Evolutionary conservation across 441 rosid genomes (phyloP).

Genomic region (Aquilaria agallochum): DNA sequence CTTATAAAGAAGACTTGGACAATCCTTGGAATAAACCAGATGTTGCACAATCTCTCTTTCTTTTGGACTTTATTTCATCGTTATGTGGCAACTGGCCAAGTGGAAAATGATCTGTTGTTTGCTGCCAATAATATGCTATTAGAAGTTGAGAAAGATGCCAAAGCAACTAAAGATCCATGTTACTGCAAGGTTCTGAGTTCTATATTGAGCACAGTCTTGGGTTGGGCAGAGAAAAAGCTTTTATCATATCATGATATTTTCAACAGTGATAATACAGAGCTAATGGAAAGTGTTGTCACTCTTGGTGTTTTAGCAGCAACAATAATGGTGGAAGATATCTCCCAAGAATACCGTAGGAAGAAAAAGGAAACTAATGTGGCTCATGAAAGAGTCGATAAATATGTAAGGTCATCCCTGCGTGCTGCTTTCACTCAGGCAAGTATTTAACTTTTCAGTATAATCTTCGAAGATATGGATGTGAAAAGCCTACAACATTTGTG

Average conservation of each 20-base stretch:
- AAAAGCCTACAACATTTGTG: not conserved
- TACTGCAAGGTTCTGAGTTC: conserved; percentile 39
- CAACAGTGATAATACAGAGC: conserved; percentile 48
- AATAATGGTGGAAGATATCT: conserved; percentile 39
- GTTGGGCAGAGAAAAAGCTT: conserved; percentile 65
- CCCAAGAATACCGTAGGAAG: conserved; percentile 46
- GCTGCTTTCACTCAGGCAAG: conserved; percentile 55
- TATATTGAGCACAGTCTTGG: conserved; percentile 38
- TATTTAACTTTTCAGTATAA: conserved; percentile 13
- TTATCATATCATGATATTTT: conserved; percentile 55
- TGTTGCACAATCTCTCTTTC: conserved; percentile 62
- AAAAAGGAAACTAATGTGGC: conserved; percentile 37
- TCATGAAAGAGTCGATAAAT: conserved; percentile 48
- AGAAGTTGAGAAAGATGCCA: conserved; percentile 51
- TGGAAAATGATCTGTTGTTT: conserved; percentile 56
- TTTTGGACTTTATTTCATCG: conserved; percentile 60
- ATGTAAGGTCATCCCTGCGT: conserved; percentile 52
- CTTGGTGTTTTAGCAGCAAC: conserved; percentile 48
- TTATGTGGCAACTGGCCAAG: conserved; percentile 52
- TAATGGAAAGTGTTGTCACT: conserved; percentile 52
- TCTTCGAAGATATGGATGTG: conserved; percentile 8
- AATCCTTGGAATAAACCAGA: conserved; percentile 53
- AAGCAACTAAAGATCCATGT: conserved; percentile 33
- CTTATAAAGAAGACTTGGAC: conserved; percentile 70
- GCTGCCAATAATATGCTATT: conserved; percentile 54